Evolutionary conservation across 768 basidiomycete species (phyloP), one percentile per base, ranked within the genome.

Genomic region (Phylloporus sp.): DNA sequence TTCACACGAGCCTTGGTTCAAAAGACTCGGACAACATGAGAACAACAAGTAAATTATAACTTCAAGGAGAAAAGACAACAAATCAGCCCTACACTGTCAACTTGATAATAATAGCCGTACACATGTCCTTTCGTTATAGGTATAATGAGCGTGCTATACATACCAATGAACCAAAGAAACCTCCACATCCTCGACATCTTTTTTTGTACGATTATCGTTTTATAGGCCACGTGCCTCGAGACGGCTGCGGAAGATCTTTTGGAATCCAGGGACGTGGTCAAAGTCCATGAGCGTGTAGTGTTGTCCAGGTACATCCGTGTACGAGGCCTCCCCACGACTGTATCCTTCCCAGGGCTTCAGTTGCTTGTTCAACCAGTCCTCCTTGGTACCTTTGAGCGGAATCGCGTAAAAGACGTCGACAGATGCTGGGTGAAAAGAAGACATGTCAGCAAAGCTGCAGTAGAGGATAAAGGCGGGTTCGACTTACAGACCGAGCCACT

Each of bases 221-320:
- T 47, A 66, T 5, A 66, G 56, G 5, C 65, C 66, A n/a, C 64
- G 66, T 1, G 57, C 57, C 31, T 61, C 64, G 12, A 66, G 61
- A 32, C 56, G 54, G 23, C 3, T 44, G 12, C 65, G 66, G 57
- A 66, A 66, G 39, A 66, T 57, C 52, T 63, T 66, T 44, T 66
- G 64, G 56, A 66, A 68, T 0, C 52, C 56, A 1, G 64, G 63
- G 4, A 68, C 66, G 28, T 66, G 64, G 46, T 68, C 66, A 34
- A 63, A 59, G 53, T 66, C 65, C 66, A 66, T 68, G 13, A 66
- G 55, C 2, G 65, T 68, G 44, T 66, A 66, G 44, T 66, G 65
- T 15, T 63, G 59, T 18, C 65, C 65, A 0, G 65, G 65, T 4
- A 66, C 65, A 13, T 66, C 65, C 0, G 52, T 66, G 6, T 53